These are phyloP conservation scores for Rhizopogon sp. DNA, from an alignment of 768 basidiomycete genomes.

Conservation along the genomic window DNA sequence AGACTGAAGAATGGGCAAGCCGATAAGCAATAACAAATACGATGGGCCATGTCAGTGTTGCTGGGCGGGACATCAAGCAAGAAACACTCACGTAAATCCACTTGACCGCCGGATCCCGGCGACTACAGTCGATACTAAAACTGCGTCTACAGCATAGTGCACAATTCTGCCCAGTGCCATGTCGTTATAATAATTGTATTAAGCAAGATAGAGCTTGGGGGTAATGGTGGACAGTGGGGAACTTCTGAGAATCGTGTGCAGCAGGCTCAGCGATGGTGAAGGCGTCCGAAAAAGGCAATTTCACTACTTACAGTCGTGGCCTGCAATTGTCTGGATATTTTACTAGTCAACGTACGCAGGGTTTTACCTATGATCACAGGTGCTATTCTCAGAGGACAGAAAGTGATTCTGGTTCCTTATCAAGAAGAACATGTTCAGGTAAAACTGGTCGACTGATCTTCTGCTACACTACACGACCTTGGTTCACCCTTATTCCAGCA, in stretches of 20 bases:
- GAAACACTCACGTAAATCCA: constrained; percentile 74
- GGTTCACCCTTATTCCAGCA: constrained; percentile 35
- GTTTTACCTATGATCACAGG: constrained; percentile 13
- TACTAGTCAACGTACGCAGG: too few relatives aligned
- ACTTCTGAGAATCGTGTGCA: not conserved
- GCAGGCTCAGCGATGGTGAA: not conserved
- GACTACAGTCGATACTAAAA: constrained; percentile 81
- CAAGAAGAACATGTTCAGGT: constrained; percentile 45
- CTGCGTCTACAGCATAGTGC: constrained; percentile 82
- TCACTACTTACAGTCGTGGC: too few relatives aligned
- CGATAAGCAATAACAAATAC: not conserved
- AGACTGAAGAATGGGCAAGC: constrained; percentile 39
- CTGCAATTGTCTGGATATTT: too few relatives aligned
- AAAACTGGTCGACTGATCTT: not conserved
- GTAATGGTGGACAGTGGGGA: not conserved
- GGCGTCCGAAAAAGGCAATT: not conserved
- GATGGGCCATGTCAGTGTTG: not conserved
- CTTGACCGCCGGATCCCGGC: constrained; percentile 90
- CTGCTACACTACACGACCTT: not conserved
- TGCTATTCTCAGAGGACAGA: constrained; percentile 55
- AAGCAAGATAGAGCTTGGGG: not conserved
- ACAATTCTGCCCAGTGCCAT: constrained; percentile 69
- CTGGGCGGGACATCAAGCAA: constrained; percentile 1
- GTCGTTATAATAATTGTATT: not conserved
- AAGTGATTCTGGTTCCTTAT: constrained; percentile 80